Conservation (phyloP, 306 rosid species). For the Ammopiptanthus mongolicus region DNA sequence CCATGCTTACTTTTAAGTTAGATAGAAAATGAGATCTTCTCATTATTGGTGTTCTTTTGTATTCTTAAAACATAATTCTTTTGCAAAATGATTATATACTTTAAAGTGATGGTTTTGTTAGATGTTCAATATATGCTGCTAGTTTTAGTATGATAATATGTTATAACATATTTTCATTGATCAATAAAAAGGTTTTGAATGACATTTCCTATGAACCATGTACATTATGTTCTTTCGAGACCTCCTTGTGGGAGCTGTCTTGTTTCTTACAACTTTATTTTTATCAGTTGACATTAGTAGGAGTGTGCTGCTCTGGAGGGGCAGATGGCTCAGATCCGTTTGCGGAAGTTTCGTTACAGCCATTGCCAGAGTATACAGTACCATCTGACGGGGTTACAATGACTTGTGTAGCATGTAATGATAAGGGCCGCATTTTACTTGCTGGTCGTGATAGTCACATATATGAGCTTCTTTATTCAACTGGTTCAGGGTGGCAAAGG, state of each 20-base stretch:
- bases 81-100: background rate
- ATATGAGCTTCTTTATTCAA: conserved; percentile 81
- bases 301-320: conserved; percentile 91
- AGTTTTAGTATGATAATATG: background rate
- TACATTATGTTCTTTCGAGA: conserved; percentile 13
- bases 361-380: conserved; percentile 82
- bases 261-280: conserved; percentile 38
- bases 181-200: background rate
- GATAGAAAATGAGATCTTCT: background rate
- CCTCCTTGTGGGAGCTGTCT: background rate
- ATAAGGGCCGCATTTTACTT: conserved; percentile 83
- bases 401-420: conserved; percentile 85
- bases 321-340: conserved; percentile 80
- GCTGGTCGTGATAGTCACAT: conserved; percentile 98
- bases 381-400: conserved; percentile 94
- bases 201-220: conserved; percentile 3
- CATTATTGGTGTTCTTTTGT: background rate
- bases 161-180: background rate
- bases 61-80: background rate
- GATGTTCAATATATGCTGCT: background rate
- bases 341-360: conserved; percentile 86
- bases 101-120: background rate
- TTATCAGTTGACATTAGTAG: conserved; percentile 79
- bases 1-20: background rate
- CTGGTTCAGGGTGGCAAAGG: conserved; percentile 94